Percentiles rank a stretch among this genome's conserved stretches.
These are phyloP conservation scores for Pleurotus giganteus DNA, from an alignment of 768 basidiomycete genomes.

Conservation along the genomic window DNA sequence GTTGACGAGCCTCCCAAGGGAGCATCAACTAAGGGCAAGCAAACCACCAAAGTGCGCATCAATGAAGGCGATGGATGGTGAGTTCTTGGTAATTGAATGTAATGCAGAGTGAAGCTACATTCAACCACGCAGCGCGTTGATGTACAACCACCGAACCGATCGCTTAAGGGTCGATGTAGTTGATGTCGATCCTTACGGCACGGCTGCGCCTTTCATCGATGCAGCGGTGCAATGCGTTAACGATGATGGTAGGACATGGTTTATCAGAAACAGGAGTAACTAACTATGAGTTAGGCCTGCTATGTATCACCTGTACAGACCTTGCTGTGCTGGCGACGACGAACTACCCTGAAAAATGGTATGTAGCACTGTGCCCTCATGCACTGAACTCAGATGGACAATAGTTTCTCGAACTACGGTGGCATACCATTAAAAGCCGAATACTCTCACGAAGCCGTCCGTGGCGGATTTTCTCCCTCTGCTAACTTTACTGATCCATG, in stretches of 20 bases:
- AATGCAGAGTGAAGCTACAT: background rate
- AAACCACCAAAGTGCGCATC: constrained; percentile 66
- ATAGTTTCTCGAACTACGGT: constrained; percentile 92
- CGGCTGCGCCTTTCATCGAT: constrained; percentile 95
- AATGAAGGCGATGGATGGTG: constrained; percentile 97
- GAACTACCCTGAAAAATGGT: constrained; percentile 98
- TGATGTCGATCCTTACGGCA: constrained; percentile 98
- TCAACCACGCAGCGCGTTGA: constrained; percentile 57
- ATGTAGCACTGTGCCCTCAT: constrained; percentile 11
- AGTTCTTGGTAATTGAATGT: background rate
- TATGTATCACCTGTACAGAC: constrained; percentile 97
- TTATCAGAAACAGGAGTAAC: background rate
- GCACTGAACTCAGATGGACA: background rate
- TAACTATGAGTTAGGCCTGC: constrained; percentile 47
- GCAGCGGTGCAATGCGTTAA: constrained; percentile 85
- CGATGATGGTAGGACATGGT: constrained; percentile 69
- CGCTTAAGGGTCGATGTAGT: constrained; percentile 83
- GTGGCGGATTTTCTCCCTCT: constrained; percentile 22
- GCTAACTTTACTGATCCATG: constrained; percentile 1
- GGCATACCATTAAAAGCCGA: constrained; percentile 89
- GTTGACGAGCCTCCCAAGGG: constrained; percentile 10
- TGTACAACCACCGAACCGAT: constrained; percentile 85
- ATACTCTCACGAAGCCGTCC: constrained; percentile 90
- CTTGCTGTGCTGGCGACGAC: constrained; percentile 88
- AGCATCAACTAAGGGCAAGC: constrained; percentile 11